Percentiles rank a stretch among this genome's conserved stretches.
Conservation (phyloP, 495 filamentous ascomycete genomes). For the Podospora bellae-mahoneyi region DNA sequence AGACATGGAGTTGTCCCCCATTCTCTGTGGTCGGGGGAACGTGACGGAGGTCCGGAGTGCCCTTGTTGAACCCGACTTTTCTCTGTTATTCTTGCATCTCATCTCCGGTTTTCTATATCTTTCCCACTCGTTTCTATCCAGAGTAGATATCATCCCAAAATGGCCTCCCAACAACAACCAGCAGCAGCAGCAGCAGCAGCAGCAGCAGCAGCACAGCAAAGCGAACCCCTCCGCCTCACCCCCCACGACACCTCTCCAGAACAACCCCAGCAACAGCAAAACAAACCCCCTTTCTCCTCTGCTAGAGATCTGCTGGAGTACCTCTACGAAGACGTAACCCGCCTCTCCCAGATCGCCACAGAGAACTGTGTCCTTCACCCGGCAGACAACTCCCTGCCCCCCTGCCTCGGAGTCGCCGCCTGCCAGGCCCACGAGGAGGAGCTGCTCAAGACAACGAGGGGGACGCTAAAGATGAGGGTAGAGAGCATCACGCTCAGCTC, state of each 20-base stretch:
- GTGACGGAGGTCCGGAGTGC: too few species aligned
- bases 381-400: slow-evolving; percentile 20
- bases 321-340: slow-evolving; percentile 27
- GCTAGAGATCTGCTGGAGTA: slow-evolving; percentile 14
- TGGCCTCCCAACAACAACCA: too few species aligned
- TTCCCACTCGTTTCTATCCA: too few species aligned
- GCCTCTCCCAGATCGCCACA: slow-evolving; percentile 21
- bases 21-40: too few species aligned
- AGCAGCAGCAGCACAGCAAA: background rate
- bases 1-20: too few species aligned
- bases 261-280: background rate
- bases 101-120: too few species aligned
- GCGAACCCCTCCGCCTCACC: background rate
- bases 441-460: slow-evolving; percentile 22
- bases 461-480: slow-evolving; percentile 29
- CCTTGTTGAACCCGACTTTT: too few species aligned
- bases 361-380: slow-evolving; percentile 25
- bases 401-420: slow-evolving; percentile 21
- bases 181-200: background rate
- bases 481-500: slow-evolving; percentile 16
- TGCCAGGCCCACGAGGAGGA: slow-evolving; percentile 28
- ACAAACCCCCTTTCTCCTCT: background rate
- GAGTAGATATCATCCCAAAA: too few species aligned
- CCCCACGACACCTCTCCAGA: background rate
- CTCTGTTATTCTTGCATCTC: too few species aligned